Percentiles rank a stretch among this genome's conserved stretches.
phyloP scores from a whole-genome alignment of 495 filamentous ascomycete genomes.

The Penicillium diatomitis region DNA sequence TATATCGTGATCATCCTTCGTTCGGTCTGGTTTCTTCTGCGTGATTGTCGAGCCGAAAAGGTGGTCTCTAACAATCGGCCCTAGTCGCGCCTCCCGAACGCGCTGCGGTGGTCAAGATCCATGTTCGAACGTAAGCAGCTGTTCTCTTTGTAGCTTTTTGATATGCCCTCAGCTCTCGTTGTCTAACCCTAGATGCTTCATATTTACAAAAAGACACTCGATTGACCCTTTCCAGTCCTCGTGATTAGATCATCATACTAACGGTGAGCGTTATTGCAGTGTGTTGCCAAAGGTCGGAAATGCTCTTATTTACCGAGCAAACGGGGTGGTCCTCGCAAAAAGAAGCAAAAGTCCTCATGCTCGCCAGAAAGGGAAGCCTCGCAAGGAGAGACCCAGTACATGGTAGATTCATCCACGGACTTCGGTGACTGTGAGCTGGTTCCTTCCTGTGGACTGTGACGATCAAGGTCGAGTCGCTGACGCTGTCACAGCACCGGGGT shows the following conservation, averaged over 20 bases:
- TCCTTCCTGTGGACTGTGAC: not conserved
- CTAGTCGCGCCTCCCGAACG: slow-evolving; percentile 47
- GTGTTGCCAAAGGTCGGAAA: slow-evolving; percentile 40
- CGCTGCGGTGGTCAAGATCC: slow-evolving; percentile 50
- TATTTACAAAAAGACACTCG: too few species aligned
- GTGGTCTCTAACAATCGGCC: slow-evolving; percentile 2
- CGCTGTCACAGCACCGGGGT: slow-evolving; percentile 17
- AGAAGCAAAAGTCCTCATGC: slow-evolving; percentile 25
- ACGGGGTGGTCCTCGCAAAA: slow-evolving; percentile 45
- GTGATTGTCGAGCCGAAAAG: not conserved
- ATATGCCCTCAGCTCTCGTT: not conserved
- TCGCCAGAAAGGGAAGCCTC: slow-evolving; percentile 15
- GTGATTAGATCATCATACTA: not conserved
- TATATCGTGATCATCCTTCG: not conserved
- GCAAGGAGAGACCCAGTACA: slow-evolving; percentile 16
- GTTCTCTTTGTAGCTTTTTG: not conserved
- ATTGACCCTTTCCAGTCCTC: not conserved
- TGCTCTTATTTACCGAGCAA: slow-evolving; percentile 51
- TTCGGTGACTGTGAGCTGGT: slow-evolving; percentile 28
- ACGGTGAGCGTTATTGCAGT: slow-evolving; percentile 24
- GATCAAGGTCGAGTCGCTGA: slow-evolving; percentile 5
- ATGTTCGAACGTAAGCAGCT: slow-evolving; percentile 41
- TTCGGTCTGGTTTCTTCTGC: not conserved
- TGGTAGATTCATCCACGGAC: slow-evolving; percentile 13
- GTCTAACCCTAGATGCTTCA: too few species aligned